These are phyloP conservation scores for Isabelozyma rhagii DNA, from an alignment of 805 yeast genomes.

Conservation along the genomic window DNA sequence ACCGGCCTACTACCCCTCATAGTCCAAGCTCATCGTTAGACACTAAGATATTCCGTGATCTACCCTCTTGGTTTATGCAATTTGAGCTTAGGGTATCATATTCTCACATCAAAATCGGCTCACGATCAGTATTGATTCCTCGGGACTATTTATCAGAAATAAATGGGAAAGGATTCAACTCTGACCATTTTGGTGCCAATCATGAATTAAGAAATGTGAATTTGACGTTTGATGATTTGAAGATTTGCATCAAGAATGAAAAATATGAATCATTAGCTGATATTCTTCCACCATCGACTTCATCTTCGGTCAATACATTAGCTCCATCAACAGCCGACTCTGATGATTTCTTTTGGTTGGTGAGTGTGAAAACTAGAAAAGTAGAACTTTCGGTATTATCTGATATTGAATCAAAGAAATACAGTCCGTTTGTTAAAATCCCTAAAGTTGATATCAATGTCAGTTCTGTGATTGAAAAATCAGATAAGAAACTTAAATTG, in stretches of 20 bases:
- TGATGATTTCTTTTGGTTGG: constrained; percentile 19
- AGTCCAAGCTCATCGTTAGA: constrained; percentile 2
- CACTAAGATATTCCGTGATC: constrained; percentile 14
- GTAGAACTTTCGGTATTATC: constrained; percentile 12
- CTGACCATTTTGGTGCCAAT: constrained; percentile 14
- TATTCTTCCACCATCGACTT: constrained; percentile 3
- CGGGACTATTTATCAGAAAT: constrained; percentile 11
- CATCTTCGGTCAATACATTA: constrained; percentile 28
- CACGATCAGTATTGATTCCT: constrained; percentile 37
- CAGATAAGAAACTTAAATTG: constrained; percentile 10
- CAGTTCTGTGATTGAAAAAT: constrained; percentile 4
- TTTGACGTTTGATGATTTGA: constrained; percentile 9
- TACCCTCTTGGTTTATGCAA: constrained; percentile 35
- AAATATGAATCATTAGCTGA: not conserved
- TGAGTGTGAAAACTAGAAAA: constrained; percentile 10
- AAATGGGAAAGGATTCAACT: constrained; percentile 9
- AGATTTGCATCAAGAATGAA: constrained; percentile 5
- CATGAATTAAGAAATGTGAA: constrained; percentile 17
- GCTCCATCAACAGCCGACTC: constrained; percentile 7
- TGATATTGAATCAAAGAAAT: constrained; percentile 8
- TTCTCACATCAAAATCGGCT: constrained; percentile 25
- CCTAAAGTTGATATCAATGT: constrained; percentile 16
- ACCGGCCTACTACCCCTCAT: not conserved
- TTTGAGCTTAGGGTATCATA: constrained; percentile 13
- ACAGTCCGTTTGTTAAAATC: constrained; percentile 12